These are phyloP conservation scores for Kingdonia uniflora DNA, from an alignment of 164 flowering plant species.

Conservation along the genomic window DNA sequence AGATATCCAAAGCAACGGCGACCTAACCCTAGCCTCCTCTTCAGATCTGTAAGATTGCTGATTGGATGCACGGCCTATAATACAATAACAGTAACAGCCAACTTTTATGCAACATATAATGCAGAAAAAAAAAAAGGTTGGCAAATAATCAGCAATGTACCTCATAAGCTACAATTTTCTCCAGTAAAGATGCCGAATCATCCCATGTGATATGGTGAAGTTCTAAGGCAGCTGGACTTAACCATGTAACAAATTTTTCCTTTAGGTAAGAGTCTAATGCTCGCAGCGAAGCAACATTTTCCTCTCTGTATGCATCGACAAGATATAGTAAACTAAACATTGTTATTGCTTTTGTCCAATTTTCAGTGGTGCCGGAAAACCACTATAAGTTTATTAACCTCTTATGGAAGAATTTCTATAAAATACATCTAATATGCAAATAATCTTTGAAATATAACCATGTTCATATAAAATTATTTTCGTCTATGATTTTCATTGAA, in stretches of 20 bases:
- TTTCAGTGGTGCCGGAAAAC: too few relatives aligned
- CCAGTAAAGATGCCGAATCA: constrained; percentile 90
- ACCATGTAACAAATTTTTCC: constrained; percentile 88
- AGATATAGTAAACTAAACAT: too few relatives aligned
- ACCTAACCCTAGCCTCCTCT: constrained; percentile 88
- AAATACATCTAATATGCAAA: too few relatives aligned
- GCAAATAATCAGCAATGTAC: too few relatives aligned
- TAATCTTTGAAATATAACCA: too few relatives aligned
- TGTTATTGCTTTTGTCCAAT: too few relatives aligned
- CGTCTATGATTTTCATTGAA: too few relatives aligned
- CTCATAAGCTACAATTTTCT: constrained; percentile 93
- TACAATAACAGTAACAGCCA: neutral
- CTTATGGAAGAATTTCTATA: too few relatives aligned
- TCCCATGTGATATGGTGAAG: constrained; percentile 95
- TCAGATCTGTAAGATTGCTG: constrained; percentile 79
- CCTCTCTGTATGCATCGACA: constrained; percentile 37
- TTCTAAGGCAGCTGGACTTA: constrained; percentile 89
- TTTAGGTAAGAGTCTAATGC: constrained; percentile 74
- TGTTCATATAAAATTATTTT: too few relatives aligned
- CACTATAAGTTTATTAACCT: too few relatives aligned
- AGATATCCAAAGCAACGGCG: constrained; percentile 96
- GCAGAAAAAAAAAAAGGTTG: too few relatives aligned
- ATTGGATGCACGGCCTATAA: constrained; percentile 94
- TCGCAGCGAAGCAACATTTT: constrained; percentile 60
- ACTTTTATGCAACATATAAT: too few relatives aligned